Evolutionary conservation across 495 filamentous ascomycete genomes (phyloP), one percentile per base, ranked within the genome.

Genomic region (Evansstolkia leycettana): DNA sequence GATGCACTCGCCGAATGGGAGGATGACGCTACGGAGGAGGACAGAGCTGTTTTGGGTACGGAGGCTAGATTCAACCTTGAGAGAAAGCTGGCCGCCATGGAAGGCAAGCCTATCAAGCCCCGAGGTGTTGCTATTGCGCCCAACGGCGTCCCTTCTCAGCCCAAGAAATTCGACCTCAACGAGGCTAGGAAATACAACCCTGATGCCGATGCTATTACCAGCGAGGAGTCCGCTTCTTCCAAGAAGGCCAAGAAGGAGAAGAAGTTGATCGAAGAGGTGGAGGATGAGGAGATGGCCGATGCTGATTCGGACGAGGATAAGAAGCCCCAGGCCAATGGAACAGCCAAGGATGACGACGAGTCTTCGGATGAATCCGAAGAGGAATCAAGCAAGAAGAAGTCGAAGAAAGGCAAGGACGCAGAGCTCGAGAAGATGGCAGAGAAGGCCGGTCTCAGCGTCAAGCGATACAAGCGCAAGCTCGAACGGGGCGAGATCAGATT

Each of bases 141-240:
- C 41, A 79, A 80, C 47, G 84, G 77, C 37, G 51, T 67, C 24
- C 42, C 67, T 6, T 40, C 48, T 9, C 62, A 68, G 38, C 72
- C 84, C 20, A 66, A 75, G 39, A 95, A 94, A 59, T 95, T 84
- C 69, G 82, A 90, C 40, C 62, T 95, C 47, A 93, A 89, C 59
- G 85, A 95, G 49, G 81, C 82, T n/a, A 73, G 87, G 48, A 92
- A 88, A 59, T 98, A 98, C 67, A 96, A 96, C 57, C 65, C 76
- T 17, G 90, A 95, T 60, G 90, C 85, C 31, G 90, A 98, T 60
- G 87, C 88, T 14, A 51, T 94, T 31, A 64, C 70, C 34, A 73
- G 73, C 6, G 78, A 89, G 47, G 82, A 82, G 41, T 52, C 57
- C 15, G 42, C 56, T 10, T 43, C 56, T 1, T 48, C 59, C 13